Evolutionary conservation across 169 alveolate genomes (phyloP).

Genomic region (Cryptosporidium baileyi): DNA sequence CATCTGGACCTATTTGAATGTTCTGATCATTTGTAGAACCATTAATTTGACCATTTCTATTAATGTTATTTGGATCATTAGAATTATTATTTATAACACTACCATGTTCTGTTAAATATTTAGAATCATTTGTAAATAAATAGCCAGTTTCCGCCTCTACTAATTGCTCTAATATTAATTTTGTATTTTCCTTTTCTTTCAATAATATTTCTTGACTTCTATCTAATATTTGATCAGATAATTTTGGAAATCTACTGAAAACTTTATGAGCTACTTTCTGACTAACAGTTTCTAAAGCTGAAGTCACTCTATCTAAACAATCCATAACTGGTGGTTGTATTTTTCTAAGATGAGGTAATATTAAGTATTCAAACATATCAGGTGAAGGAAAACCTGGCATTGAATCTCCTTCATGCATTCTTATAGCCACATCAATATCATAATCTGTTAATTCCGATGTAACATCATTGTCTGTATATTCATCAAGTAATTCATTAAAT

Average conservation of each 20-base stretch:
- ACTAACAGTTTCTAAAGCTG: slow-evolving; percentile 87
- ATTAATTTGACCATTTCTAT: background rate
- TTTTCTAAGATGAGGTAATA: slow-evolving; percentile 92
- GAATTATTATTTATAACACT: slow-evolving; percentile 74
- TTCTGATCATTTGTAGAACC: slow-evolving; percentile 13
- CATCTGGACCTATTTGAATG: slow-evolving; percentile 58
- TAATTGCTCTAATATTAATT: slow-evolving; percentile 83
- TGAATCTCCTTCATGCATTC: slow-evolving; percentile 96
- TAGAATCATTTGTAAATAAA: slow-evolving; percentile 93
- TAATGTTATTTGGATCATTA: slow-evolving; percentile 69
- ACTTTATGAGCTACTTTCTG: slow-evolving; percentile 90
- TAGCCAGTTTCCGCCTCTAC: slow-evolving; percentile 91
- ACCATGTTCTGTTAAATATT: slow-evolving; percentile 85
- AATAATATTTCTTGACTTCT: slow-evolving; percentile 83
- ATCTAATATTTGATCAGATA: slow-evolving; percentile 89
- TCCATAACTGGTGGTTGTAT: slow-evolving; percentile 88
- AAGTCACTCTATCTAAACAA: slow-evolving; percentile 82
- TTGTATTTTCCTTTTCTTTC: slow-evolving; percentile 89
- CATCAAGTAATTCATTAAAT: slow-evolving; percentile 91
- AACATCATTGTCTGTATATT: slow-evolving; percentile 81
- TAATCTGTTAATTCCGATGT: slow-evolving; percentile 87
- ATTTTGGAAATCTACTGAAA: slow-evolving; percentile 90
- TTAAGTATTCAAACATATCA: slow-evolving; percentile 93
- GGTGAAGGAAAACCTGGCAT: slow-evolving; percentile 98
- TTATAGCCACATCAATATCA: slow-evolving; percentile 95